Percentiles rank a stretch among this genome's conserved stretches.
phyloP scores from a whole-genome alignment of 352 stramenopile genomes.

The Phytophthora vignae region DNA sequence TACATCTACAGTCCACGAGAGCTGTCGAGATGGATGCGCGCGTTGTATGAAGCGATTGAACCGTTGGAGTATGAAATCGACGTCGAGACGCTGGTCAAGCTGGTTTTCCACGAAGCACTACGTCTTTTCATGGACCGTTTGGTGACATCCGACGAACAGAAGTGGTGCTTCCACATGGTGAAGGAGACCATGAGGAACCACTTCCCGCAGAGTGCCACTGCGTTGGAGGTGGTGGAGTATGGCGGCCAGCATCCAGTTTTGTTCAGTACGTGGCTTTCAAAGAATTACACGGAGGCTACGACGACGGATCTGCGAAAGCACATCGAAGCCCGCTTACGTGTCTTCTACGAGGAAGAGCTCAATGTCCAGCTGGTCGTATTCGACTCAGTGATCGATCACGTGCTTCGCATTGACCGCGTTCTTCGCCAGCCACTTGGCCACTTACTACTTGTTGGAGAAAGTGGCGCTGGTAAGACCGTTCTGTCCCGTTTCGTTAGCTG shows the following conservation, averaged over 20 bases:
- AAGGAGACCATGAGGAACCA: slow-evolving; percentile 85
- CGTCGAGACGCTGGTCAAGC: slow-evolving; percentile 96
- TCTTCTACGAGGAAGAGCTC: slow-evolving; percentile 99
- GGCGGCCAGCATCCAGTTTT: slow-evolving; percentile 94
- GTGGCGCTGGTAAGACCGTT: slow-evolving; percentile 99
- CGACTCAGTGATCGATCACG: slow-evolving; percentile 99
- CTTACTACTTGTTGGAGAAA: slow-evolving; percentile 98
- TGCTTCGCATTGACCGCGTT: slow-evolving; percentile 98
- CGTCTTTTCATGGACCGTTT: slow-evolving; percentile 99
- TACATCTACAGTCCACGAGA: slow-evolving; percentile 99
- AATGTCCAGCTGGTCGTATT: slow-evolving; percentile 99
- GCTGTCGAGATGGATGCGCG: slow-evolving; percentile 98
- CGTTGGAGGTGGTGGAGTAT: slow-evolving; percentile 76
- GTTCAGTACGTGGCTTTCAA: slow-evolving; percentile 98
- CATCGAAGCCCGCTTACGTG: slow-evolving; percentile 95
- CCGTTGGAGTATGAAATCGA: slow-evolving; percentile 95
- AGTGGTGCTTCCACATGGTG: slow-evolving; percentile 95
- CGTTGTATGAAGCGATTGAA: slow-evolving; percentile 98
- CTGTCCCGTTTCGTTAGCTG: slow-evolving; percentile 99
- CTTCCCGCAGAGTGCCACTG: slow-evolving; percentile 84
- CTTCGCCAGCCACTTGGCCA: slow-evolving; percentile 99
- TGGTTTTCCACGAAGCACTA: slow-evolving; percentile 96
- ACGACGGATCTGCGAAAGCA: slow-evolving; percentile 96
- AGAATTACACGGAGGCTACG: slow-evolving; percentile 96
- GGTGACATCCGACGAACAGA: slow-evolving; percentile 96